Conservation (phyloP, 805 yeast genomes). For the Brettanomyces anomalus region DNA sequence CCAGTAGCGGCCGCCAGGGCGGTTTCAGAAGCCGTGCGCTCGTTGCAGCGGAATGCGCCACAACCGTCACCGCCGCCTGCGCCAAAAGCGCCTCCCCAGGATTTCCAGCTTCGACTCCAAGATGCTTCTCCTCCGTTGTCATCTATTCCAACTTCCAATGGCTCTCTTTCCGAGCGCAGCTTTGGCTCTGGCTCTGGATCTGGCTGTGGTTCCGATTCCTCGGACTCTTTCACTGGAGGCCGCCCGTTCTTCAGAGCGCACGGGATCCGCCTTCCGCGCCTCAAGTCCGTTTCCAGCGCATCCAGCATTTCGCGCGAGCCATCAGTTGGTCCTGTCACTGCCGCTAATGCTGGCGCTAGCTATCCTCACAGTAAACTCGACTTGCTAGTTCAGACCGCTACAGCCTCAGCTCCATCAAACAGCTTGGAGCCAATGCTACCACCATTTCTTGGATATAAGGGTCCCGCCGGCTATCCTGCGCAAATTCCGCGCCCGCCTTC, state of each 20-base stretch:
- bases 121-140: not conserved
- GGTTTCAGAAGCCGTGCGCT: not conserved
- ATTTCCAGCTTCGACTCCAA: not conserved
- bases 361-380: slow-evolving; percentile 17
- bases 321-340: too few relatives aligned
- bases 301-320: too few relatives aligned
- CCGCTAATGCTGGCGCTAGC: too few relatives aligned
- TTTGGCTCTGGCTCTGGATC: too few relatives aligned
- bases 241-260: too few relatives aligned
- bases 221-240: too few relatives aligned
- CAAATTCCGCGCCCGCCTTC: slow-evolving; percentile 3
- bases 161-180: too few relatives aligned
- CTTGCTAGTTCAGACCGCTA: slow-evolving; percentile 24
- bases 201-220: too few relatives aligned
- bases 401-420: slow-evolving; percentile 9
- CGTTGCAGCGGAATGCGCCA: not conserved
- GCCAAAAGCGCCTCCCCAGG: too few relatives aligned
- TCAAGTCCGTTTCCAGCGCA: too few relatives aligned
- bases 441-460: not conserved
- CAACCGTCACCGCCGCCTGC: not conserved
- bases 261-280: too few relatives aligned
- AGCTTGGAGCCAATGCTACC: slow-evolving; percentile 6
- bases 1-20: not conserved
- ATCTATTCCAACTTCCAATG: not conserved
- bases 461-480: slow-evolving; percentile 1